Percentiles rank a stretch among this genome's conserved stretches.
phyloP scores from a whole-genome alignment of 2,329 filamentous ascomycete species.

The Parastagonospora avenae region DNA sequence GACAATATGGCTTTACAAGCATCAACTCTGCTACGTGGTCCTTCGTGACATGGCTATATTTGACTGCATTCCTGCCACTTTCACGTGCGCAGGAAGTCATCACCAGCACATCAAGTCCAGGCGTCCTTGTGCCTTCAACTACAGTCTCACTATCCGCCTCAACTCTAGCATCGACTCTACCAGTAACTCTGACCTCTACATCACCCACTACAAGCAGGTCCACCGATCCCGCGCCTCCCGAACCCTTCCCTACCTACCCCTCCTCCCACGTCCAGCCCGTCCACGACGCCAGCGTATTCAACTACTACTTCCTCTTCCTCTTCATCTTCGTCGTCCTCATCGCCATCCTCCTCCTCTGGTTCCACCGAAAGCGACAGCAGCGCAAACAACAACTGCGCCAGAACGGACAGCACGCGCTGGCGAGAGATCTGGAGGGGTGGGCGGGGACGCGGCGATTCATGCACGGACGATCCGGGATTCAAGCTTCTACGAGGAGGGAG shows the following conservation, averaged over 20 bases:
- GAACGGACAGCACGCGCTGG: constrained; percentile 41
- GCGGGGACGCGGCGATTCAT: constrained; percentile 36
- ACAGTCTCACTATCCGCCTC: not conserved
- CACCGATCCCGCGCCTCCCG: constrained; percentile 5
- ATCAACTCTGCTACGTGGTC: not conserved
- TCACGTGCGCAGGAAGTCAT: constrained; percentile 1
- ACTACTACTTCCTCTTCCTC: constrained; percentile 63
- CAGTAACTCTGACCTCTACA: not conserved
- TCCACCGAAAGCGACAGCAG: constrained; percentile 51
- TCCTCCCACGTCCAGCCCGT: constrained; percentile 2
- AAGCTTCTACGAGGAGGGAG: constrained; percentile 33
- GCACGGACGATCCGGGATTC: constrained; percentile 28
- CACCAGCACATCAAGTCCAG: not conserved
- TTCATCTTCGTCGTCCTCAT: constrained; percentile 56
- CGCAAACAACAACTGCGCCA: constrained; percentile 32
- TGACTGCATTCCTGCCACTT: not conserved
- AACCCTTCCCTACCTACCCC: constrained; percentile 12
- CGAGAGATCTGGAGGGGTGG: constrained; percentile 45
- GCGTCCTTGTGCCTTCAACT: not conserved
- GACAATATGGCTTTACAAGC: not conserved
- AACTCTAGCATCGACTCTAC: not conserved
- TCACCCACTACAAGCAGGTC: not conserved
- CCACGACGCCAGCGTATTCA: constrained; percentile 41
- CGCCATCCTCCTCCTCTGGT: constrained; percentile 49
- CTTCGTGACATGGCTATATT: not conserved